These are phyloP conservation scores for Globisporangium megalacanthum DNA, from an alignment of 352 stramenopile species.

Conservation along the genomic window DNA sequence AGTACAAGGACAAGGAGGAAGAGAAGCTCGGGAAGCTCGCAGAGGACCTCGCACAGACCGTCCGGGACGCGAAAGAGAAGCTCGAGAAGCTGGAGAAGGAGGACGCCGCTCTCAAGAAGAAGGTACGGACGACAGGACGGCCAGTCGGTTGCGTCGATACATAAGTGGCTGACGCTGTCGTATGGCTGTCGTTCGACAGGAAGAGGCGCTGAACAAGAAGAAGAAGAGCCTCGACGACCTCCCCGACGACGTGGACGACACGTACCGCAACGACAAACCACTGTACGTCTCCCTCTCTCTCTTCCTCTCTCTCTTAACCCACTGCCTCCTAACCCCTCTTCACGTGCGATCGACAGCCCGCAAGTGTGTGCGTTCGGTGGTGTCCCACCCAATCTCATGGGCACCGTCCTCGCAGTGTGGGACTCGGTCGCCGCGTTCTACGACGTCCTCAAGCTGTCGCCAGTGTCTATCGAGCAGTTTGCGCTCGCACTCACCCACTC, in stretches of 20 bases:
- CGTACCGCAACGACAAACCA: slow-evolving; percentile 44
- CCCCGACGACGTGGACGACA: slow-evolving; percentile 32
- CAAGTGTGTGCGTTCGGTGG: slow-evolving; percentile 49
- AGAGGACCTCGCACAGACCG: slow-evolving; percentile 72
- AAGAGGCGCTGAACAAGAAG: slow-evolving; percentile 81
- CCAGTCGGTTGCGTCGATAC: not conserved
- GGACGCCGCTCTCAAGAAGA: slow-evolving; percentile 62
- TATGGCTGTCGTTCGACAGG: slow-evolving; percentile 13
- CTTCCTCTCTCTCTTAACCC: not conserved
- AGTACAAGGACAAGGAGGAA: slow-evolving; percentile 88
- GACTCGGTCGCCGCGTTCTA: slow-evolving; percentile 77
- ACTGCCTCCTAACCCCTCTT: not conserved
- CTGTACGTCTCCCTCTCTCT: slow-evolving; percentile 34
- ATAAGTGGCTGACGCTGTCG: not conserved
- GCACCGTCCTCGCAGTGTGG: slow-evolving; percentile 64
- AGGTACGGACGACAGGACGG: slow-evolving; percentile 17
- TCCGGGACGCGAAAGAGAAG: slow-evolving; percentile 70
- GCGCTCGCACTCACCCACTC: slow-evolving; percentile 34
- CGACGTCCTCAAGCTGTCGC: slow-evolving; percentile 49
- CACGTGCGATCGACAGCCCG: slow-evolving; percentile 21
- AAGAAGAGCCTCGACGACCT: slow-evolving; percentile 54
- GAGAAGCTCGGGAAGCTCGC: slow-evolving; percentile 78
- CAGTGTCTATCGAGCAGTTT: slow-evolving; percentile 67
- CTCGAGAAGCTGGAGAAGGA: slow-evolving; percentile 88
- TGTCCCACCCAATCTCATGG: slow-evolving; percentile 35